Percentiles rank a stretch among this genome's conserved stretches.
Conservation (phyloP, 2,329 filamentous ascomycete species). For the Fusarium albidum region DNA sequence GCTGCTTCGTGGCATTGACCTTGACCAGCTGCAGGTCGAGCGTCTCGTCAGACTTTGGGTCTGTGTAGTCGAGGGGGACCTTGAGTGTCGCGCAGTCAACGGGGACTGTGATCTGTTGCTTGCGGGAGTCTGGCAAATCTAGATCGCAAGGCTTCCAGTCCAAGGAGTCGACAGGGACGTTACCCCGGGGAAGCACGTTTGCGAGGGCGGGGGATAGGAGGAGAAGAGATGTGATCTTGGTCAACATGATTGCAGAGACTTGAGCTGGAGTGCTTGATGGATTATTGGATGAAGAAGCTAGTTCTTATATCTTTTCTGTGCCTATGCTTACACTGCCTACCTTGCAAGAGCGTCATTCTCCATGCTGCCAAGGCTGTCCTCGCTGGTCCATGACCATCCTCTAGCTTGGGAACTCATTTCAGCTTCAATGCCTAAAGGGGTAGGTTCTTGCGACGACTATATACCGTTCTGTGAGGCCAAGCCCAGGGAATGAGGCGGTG, state of each 20-base stretch:
- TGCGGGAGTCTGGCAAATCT: background rate
- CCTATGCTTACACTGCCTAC: too few species aligned
- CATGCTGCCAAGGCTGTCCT: too few species aligned
- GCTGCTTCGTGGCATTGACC: conserved; percentile 40
- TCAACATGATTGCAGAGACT: background rate
- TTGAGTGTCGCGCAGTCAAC: conserved; percentile 45
- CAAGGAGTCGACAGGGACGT: background rate
- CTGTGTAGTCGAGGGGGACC: conserved; percentile 51
- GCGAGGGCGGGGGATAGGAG: background rate
- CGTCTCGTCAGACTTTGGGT: conserved; percentile 35
- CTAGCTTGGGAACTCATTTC: too few species aligned
- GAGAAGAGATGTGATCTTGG: background rate
- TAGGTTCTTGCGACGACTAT: too few species aligned
- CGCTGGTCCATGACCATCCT: too few species aligned
- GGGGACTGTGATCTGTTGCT: background rate
- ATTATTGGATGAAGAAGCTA: too few species aligned
- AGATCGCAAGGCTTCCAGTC: conserved; percentile 5
- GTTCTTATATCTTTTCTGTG: too few species aligned
- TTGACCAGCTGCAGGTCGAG: conserved; percentile 44
- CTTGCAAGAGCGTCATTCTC: too few species aligned
- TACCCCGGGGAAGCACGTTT: background rate
- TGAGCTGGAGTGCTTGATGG: too few species aligned
- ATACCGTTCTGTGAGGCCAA: too few species aligned
- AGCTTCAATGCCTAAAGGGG: too few species aligned
- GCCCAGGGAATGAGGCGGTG: too few species aligned